Evolutionary conservation across 75 land plant genomes (phyloP).

Genomic region (Pinus tabuliformis): DNA sequence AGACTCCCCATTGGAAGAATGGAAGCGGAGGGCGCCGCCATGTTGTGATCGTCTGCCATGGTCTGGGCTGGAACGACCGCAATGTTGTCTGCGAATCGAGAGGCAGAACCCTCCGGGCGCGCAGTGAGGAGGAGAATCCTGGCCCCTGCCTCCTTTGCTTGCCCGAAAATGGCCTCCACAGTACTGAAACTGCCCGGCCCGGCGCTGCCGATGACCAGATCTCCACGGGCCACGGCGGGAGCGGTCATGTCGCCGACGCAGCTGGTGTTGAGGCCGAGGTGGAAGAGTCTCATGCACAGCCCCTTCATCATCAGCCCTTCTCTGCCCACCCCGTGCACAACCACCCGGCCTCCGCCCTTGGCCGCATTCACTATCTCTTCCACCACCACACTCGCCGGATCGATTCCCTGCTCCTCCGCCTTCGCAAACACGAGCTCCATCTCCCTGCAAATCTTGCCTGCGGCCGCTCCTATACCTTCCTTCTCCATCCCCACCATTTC

Average conservation of each 20-base stretch:
- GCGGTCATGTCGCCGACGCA: conserved; percentile 77
- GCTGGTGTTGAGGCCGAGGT: conserved; percentile 76
- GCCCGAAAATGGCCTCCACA: conserved; percentile 69
- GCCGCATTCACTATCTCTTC: conserved; percentile 28
- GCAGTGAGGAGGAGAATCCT: conserved; percentile 77
- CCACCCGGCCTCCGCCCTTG: conserved; percentile 20
- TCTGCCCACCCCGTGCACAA: conserved; percentile 87
- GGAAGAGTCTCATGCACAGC: conserved; percentile 81
- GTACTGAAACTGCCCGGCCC: conserved; percentile 92
- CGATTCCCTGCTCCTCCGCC: conserved; percentile 6
- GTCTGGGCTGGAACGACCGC: conserved; percentile 48
- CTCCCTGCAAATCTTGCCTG: conserved; percentile 55
- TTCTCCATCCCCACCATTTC: no score
- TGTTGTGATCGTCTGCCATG: conserved; percentile 43
- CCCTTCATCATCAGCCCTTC: conserved; percentile 91
- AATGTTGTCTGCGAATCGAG: conserved; percentile 24
- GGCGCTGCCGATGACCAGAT: conserved; percentile 85
- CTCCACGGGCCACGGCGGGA: conserved; percentile 52
- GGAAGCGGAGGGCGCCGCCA: conserved; percentile 3
- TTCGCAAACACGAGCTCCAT: conserved; percentile 37
- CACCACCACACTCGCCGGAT: conserved; percentile 29
- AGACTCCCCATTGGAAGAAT: conserved; percentile 90
- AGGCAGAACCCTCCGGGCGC: conserved; percentile 38
- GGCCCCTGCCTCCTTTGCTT: conserved; percentile 50
- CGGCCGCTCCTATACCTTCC: background rate